Evolutionary conservation across 495 filamentous ascomycete genomes (phyloP).

Genomic region (Pseudomonodictys pantanalensis): DNA sequence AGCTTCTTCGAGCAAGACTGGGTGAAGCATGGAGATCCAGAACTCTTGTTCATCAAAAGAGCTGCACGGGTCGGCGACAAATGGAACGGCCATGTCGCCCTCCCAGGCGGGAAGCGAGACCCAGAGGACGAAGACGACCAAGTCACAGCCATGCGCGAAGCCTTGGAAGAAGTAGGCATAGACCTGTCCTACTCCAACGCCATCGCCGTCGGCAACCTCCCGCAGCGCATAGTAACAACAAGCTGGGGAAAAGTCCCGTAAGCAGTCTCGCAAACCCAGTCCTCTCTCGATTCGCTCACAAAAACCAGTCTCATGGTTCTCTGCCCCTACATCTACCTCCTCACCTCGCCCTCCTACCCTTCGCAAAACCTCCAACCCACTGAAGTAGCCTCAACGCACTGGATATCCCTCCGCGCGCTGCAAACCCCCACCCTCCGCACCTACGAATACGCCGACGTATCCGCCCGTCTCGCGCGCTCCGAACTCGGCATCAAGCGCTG

Average conservation of each 20-base stretch:
- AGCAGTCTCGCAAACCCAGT: constrained; percentile 31
- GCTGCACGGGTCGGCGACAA: constrained; percentile 67
- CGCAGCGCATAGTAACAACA: constrained; percentile 69
- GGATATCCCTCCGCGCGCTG: constrained; percentile 68
- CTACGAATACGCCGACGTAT: constrained; percentile 63
- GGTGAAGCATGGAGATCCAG: constrained; percentile 71
- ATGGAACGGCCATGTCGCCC: constrained; percentile 73
- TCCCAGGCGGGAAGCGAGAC: constrained; percentile 72
- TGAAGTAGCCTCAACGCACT: constrained; percentile 73
- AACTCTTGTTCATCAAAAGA: constrained; percentile 75
- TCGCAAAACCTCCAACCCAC: constrained; percentile 64
- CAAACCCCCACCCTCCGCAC: constrained; percentile 62
- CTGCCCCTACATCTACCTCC: constrained; percentile 70
- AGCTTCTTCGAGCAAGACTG: constrained; percentile 67
- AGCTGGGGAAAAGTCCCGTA: constrained; percentile 69
- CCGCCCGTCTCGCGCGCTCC: constrained; percentile 57
- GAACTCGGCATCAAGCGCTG: constrained; percentile 51
- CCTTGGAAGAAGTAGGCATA: constrained; percentile 69
- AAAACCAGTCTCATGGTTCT: constrained; percentile 66
- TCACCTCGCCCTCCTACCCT: constrained; percentile 56
- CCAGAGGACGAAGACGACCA: constrained; percentile 64
- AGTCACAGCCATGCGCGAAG: constrained; percentile 66
- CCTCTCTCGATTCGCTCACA: not conserved
- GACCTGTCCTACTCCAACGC: constrained; percentile 56
- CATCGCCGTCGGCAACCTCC: constrained; percentile 64